A percentile compares a stretch with the other conserved stretches of the same genome.
Evolutionary conservation across 345 rosid species (phyloP).

Genomic region (Hevea brasiliensis): DNA sequence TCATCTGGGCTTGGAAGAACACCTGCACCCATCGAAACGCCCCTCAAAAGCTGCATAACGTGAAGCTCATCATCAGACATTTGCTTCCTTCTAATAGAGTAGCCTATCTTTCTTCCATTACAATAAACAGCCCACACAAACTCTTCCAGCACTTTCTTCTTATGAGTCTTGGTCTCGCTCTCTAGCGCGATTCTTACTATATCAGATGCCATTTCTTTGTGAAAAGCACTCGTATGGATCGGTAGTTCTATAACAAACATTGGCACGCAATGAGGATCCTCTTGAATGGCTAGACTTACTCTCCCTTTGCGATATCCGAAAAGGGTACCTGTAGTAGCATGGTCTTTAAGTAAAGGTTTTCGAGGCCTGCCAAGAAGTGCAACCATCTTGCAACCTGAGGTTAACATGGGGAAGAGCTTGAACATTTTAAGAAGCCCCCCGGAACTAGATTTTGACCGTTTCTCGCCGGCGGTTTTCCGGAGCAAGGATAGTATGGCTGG

Average conservation of each 20-base stretch:
- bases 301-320: slow-evolving; percentile 88
- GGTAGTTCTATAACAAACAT: slow-evolving; percentile 85
- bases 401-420: slow-evolving; percentile 91
- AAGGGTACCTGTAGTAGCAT: slow-evolving; percentile 77
- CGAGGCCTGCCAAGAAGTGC: slow-evolving; percentile 68
- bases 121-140: slow-evolving; percentile 93
- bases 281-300: slow-evolving; percentile 81
- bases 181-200: slow-evolving; percentile 79
- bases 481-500: slow-evolving; percentile 70
- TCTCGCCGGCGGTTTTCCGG: slow-evolving; percentile 48
- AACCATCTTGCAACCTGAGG: slow-evolving; percentile 97
- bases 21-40: slow-evolving; percentile 98
- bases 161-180: slow-evolving; percentile 78
- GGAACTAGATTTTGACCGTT: slow-evolving; percentile 47
- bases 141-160: slow-evolving; percentile 79
- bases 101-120: slow-evolving; percentile 84
- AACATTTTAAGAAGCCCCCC: slow-evolving; percentile 77
- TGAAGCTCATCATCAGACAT: slow-evolving; percentile 84
- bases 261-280: slow-evolving; percentile 85
- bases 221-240: slow-evolving; percentile 61
- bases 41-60: slow-evolving; percentile 78
- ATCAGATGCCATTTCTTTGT: slow-evolving; percentile 94
- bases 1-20: slow-evolving; percentile 72
- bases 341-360: slow-evolving; percentile 73
- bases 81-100: slow-evolving; percentile 80